Base-by-base conservation (phyloP, 2,329 filamentous ascomycete genomes). In the Beauveria pseudobassiana region DNA sequence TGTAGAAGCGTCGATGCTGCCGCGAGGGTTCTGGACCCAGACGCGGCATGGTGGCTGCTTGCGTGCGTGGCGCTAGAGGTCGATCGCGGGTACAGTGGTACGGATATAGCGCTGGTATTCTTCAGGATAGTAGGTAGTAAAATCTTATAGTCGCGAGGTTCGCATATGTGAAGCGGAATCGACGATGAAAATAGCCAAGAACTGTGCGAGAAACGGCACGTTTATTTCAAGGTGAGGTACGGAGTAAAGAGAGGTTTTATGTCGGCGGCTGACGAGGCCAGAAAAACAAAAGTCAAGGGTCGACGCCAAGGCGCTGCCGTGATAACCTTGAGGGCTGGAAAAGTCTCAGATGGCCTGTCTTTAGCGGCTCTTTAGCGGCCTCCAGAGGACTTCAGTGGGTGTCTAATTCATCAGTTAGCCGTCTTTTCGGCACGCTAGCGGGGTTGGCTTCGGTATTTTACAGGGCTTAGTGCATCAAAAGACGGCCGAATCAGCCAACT, bases 1-100 rank as follows among this genome's bases (percentile, higher is more conserved):
- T 34, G 30, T 34, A 20, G 24, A 45, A 26, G 22, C 60, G 52
- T 24, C 20, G 38, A 26, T 34, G 24, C 46, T 52, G 38, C 50
- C 12, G 16, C 16, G 38, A 22, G 5, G 18, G 48, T 24, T 59
- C 16, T 14, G 20, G 34, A 16, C 38, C 48, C 7, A 53, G 58
- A 46, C 28, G 49, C n/a, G 20, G 50, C 58, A 61, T 61, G 26
- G 18, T 62, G 51, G 30, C 30, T 28, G 45, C 24, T 34, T 38
- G 56, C n/a, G 34, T 51, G 38, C 56, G 34, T 59, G 34, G 28
- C 56, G 46, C 56, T 59, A 59, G 24, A 18, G 38, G 46, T 51
- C 30, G 56, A 59, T 59, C 46, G 22, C 42, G 30, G 51, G 7
- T 16, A 30, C 14, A 14, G 34, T 38, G 14, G 34, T 38, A 38